phyloP scores from a whole-genome alignment of 2,329 filamentous ascomycete species.

The Cladorrhinum sp. region DNA sequence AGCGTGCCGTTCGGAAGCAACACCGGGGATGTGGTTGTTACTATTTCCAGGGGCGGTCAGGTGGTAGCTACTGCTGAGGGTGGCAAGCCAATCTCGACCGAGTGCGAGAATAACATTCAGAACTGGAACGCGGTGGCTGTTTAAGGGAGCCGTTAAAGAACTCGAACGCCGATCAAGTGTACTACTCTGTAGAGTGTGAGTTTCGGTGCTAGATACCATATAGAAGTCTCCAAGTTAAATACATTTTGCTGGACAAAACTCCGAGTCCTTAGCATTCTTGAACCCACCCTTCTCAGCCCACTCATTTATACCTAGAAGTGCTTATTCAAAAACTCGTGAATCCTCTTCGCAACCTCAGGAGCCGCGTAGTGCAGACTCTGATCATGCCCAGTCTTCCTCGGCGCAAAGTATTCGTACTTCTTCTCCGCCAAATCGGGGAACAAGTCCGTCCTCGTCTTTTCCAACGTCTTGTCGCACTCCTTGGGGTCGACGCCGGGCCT shows the following conservation, averaged over 20 bases:
- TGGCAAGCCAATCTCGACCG: constrained; percentile 13
- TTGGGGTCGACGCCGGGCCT: not conserved
- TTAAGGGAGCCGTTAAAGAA: too few relatives aligned
- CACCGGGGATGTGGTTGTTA: constrained; percentile 20
- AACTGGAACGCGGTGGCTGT: constrained; percentile 25
- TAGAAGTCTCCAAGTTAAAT: too few relatives aligned
- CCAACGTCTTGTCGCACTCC: constrained; percentile 7
- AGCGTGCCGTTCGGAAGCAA: constrained; percentile 18
- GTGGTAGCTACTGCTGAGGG: constrained; percentile 16
- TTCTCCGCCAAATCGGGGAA: constrained; percentile 1
- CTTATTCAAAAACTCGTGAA: constrained; percentile 11
- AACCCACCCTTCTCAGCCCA: too few relatives aligned
- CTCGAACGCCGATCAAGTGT: too few relatives aligned
- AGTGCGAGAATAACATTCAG: constrained; percentile 17
- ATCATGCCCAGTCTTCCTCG: constrained; percentile 9
- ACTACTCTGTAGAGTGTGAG: too few relatives aligned
- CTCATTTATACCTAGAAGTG: constrained; percentile 4
- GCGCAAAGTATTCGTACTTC: constrained; percentile 8
- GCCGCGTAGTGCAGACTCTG: constrained; percentile 12
- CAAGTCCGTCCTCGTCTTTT: not conserved
- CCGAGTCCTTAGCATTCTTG: too few relatives aligned
- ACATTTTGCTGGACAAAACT: too few relatives aligned
- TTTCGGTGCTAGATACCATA: too few relatives aligned
- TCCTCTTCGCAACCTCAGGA: constrained; percentile 22
- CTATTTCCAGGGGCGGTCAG: constrained; percentile 11